Percentiles rank a stretch among this genome's conserved stretches.
Evolutionary conservation across 495 filamentous ascomycete species (phyloP).

Genomic region (Penicillium arizonense): DNA sequence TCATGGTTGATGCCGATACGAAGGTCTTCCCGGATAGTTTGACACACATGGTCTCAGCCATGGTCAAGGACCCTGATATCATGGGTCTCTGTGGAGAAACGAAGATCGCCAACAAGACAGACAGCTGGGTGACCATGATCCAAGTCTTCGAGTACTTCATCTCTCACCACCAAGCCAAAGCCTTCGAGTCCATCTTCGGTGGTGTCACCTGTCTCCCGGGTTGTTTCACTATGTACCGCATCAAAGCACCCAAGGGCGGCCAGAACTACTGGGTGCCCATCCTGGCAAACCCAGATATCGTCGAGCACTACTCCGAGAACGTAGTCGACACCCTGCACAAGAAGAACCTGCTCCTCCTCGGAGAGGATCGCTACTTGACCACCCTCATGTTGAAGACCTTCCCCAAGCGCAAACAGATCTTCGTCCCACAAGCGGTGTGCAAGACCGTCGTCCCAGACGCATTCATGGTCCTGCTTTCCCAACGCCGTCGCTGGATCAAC

Average conservation of each 20-base stretch:
- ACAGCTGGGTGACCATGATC: slow-evolving; percentile 95
- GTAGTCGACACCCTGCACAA: slow-evolving; percentile 98
- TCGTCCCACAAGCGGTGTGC: slow-evolving; percentile 97
- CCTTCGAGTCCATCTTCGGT: slow-evolving; percentile 97
- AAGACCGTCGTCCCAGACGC: slow-evolving; percentile 95
- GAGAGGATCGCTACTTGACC: slow-evolving; percentile 95
- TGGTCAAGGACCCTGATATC: slow-evolving; percentile 98
- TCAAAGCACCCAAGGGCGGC: slow-evolving; percentile 97
- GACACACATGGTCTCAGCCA: slow-evolving; percentile 97
- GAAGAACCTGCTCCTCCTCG: slow-evolving; percentile 94
- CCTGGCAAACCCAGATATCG: slow-evolving; percentile 95
- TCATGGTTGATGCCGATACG: slow-evolving; percentile 99
- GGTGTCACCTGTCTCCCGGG: slow-evolving; percentile 99
- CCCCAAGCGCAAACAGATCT: slow-evolving; percentile 98
- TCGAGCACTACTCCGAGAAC: slow-evolving; percentile 99
- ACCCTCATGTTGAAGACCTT: slow-evolving; percentile 99
- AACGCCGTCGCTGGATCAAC: slow-evolving; percentile 98
- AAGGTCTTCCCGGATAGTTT: slow-evolving; percentile 98
- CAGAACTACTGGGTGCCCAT: slow-evolving; percentile 99
- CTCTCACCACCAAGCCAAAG: slow-evolving; percentile 93
- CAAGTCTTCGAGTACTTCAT: slow-evolving; percentile 99
- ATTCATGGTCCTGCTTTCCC: slow-evolving; percentile 89
- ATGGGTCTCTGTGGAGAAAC: slow-evolving; percentile 99
- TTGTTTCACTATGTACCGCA: slow-evolving; percentile 99
- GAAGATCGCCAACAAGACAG: slow-evolving; percentile 97